These are phyloP conservation scores for Chloris gayana DNA, from an alignment of 176 grass and related monocot species.

Conservation along the genomic window DNA sequence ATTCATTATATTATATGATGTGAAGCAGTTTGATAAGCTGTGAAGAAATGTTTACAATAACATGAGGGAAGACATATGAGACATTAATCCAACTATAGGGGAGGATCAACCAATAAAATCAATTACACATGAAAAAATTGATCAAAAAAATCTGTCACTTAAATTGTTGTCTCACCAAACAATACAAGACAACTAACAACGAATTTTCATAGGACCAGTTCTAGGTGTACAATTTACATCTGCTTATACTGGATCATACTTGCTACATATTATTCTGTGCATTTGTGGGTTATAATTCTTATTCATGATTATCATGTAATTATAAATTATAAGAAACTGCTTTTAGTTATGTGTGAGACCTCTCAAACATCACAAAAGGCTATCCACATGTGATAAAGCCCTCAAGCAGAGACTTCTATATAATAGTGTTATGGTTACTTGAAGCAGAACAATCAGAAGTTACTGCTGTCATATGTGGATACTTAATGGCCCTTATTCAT, in stretches of 20 bases:
- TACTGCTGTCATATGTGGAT: neutral
- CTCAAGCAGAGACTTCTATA: neutral
- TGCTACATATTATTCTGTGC: neutral
- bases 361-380: neutral
- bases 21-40: neutral
- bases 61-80: neutral
- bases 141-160: neutral
- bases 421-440: neutral
- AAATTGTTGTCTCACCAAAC: neutral
- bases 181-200: neutral
- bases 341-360: neutral
- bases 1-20: neutral
- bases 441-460: neutral
- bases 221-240: neutral
- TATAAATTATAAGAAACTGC: too few relatives aligned
- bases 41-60: neutral
- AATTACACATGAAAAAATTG: neutral
- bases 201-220: neutral
- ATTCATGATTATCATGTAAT: neutral
- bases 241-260: neutral
- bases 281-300: slow-evolving; percentile 3
- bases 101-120: neutral
- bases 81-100: neutral
- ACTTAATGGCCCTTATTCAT: neutral
- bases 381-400: neutral